Evolutionary conservation across 805 yeast species (phyloP), one percentile per base, ranked within the genome.

Genomic region (Candida adriatica): DNA sequence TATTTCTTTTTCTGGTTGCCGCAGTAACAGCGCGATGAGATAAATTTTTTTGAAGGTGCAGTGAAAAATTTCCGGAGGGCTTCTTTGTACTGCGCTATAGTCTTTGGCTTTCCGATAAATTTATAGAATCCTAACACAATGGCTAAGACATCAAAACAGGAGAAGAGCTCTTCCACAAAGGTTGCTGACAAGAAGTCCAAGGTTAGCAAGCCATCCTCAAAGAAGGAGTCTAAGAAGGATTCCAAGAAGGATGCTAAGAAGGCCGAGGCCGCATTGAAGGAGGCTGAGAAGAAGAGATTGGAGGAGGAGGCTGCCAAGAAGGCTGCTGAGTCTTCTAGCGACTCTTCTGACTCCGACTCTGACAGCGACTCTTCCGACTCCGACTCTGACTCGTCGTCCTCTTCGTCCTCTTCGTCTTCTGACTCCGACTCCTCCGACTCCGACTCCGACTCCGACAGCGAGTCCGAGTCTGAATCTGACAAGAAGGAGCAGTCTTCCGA

Each of bases 211-310:
- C 44, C 54, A 31, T 39, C 45, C 36, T 38, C 49, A 41, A 35
- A 45, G 41, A 29, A 46, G 42, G 24, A 16, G 22, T 19, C 22
- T 8, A 34, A 35, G 35, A 43, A 45, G 36, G 49, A 44, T 31
- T 32, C 51, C 35, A 42, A 49, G 44, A 46, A 51, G 49, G 52
- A 43, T 34, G 40, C 55, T 33, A 43, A 52, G 46, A 47, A 53
- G 45, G 55, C 44, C 25, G 45, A 51, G 42, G 46, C 33, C 22
- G 49, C 49, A 18, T 34, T 41, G 37, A 43, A 43, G 42, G 47
- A 41, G 35, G 45, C 45, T 35, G 53, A 41, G 39, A 37, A 39
- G 44, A 42, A 43, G 40, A 30, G 34, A 30, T 42, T 36, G 27
- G 52, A 48, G 39, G 48, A 44, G 32, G 43, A 42, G 36, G 51